Base-by-base conservation (phyloP, 768 basidiomycete genomes). In the Rhodotorula sphaerocarpa region DNA sequence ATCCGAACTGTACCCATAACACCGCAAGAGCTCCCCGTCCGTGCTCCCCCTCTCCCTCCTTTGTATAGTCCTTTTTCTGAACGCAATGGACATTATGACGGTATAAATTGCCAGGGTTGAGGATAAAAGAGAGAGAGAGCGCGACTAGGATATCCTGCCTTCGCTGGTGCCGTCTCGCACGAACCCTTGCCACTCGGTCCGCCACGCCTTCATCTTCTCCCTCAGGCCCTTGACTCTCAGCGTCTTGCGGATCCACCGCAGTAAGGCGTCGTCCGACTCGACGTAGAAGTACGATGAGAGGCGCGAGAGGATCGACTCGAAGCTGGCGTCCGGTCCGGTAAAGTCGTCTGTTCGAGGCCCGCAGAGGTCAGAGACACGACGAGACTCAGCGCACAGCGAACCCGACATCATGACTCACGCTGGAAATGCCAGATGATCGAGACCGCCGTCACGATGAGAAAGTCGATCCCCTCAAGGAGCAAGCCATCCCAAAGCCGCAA, bases 221-320 rank as follows among this genome's bases (percentile, higher is more conserved):
- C 86, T 79, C 48, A 93, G 76, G 66, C 85, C 89, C 76, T 82
- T 81, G 48, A 55, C 28, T 5, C 67, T 51, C 0, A 85, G 71
- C 53, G 81, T 76, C 55, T 79, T 80, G 61, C 79, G 82, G 51
- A 96, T 83, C 92, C 92, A 99, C 3, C 78, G 75, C 69, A 99
- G 76, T 31, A 95, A 79, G 7, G 79, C 76, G 70, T 96, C 83
- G 65, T 97, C 93, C 70, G 88, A 84, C 74, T 93, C 88, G 0
- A 90, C 88, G 11, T 96, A 84, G 73, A 95, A 97, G 77, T 90
- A 93, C 12, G 90, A 93, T 1, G 91, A 93, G 14, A 99, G 78
- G 20, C 91, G 78, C 20, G 89, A 91, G 21, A 97, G 78, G 25
- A 96, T 84, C 5, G 87, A 92, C 76, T 99, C 93, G 75, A 99